Evolutionary conservation across 208 protist species (phyloP), one percentile per base, ranked within the genome.

Genomic region (Leishmania guyanensis): DNA sequence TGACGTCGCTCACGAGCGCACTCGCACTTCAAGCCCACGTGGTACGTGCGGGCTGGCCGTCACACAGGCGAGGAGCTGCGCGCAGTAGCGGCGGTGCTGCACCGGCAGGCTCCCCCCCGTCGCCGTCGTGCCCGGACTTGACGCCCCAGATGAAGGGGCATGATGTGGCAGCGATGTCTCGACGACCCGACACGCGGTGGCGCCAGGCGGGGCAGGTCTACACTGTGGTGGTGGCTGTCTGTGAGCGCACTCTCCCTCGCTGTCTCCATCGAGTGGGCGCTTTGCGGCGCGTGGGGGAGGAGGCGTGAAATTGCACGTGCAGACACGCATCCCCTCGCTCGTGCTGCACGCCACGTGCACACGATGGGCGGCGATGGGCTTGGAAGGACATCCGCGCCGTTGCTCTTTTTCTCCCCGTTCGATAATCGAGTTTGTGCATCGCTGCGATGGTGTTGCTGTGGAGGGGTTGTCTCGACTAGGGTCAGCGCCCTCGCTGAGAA

Each of bases 11-110:
- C 80, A 94, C 51, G 91, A 85, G 22, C 87, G 94, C 82, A 56
- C 16, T 93, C 91, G 16, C 90, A 93, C 86, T 94, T 96, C 82
- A 87, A 90, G 50, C 93, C 91, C 22, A 94, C 94, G 86, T 94
- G 87, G 91, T 93, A 91, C 81, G 91, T 96, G 26, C 93, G 89
- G 87, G 79, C 85, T 2, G 90, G 90, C 22, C 84, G 86, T 6
- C 90, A 85, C 60, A 90, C 87, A 14, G 64, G 54, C 65, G 90
- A 93, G 79, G 89, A 94, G 62, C 33, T 91, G 76, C 87, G 92
- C 22, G 90, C 81, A 0, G 81, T 88, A n/a, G 5, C 62, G 16
- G 10, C 70, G 36, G 20, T 20, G 46, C 51, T 29, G 12, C 12
- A 9, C 1, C 0, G 33, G 56, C 36, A 14, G 29, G n/a, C 56